Evolutionary conservation across 345 rosid genomes (phyloP).

Genomic region (Euphorbia lathyris): DNA sequence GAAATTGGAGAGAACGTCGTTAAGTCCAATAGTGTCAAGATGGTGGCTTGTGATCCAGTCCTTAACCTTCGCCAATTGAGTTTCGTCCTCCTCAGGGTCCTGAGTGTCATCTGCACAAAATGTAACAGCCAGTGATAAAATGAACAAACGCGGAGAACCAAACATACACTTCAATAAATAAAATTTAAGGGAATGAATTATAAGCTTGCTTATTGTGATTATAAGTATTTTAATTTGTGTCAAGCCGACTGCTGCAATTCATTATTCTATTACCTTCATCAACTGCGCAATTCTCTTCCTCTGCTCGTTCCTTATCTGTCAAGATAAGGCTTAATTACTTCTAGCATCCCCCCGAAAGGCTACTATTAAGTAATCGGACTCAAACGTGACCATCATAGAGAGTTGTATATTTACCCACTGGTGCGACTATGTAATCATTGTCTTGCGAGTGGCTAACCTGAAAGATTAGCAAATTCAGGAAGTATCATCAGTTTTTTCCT

Average conservation of each 20-base stretch:
- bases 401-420: constrained; percentile 55
- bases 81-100: constrained; percentile 81
- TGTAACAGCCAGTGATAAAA: neutral
- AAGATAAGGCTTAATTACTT: constrained; percentile 24
- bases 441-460: constrained; percentile 69
- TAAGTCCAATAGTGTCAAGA: constrained; percentile 51
- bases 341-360: constrained; percentile 2
- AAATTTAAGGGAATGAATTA: neutral
- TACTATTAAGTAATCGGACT: neutral
- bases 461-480: constrained; percentile 18
- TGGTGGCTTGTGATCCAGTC: constrained; percentile 64
- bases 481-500: neutral
- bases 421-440: constrained; percentile 52
- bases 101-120: constrained; percentile 62
- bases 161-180: neutral
- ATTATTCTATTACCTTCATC: constrained; percentile 57
- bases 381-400: neutral
- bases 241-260: neutral
- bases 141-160: neutral
- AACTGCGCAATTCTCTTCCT: constrained; percentile 48
- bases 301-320: constrained; percentile 55
- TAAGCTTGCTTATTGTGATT: neutral
- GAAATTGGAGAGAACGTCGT: constrained; percentile 76
- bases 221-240: neutral
- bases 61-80: constrained; percentile 71